Conservation (phyloP, 257 asterid genomes). For the Fraxinus pennsylvanica region DNA sequence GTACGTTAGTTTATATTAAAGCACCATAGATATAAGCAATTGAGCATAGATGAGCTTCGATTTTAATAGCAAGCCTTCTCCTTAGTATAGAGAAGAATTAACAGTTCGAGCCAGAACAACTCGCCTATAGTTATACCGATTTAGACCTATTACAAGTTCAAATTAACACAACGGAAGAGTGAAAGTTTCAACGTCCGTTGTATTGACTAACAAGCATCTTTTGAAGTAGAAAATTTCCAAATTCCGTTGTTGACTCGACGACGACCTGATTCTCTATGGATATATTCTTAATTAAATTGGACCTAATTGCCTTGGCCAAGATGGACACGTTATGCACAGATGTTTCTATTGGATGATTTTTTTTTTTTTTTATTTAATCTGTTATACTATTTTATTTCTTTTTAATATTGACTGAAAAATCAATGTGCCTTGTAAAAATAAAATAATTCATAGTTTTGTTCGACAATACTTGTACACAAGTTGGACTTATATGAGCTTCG, state of each 20-base stretch:
- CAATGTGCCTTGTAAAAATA: neutral
- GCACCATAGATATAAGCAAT: no score
- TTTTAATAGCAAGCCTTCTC: neutral
- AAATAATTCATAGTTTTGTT: neutral
- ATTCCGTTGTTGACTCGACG: constrained; percentile 20
- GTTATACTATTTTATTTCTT: neutral
- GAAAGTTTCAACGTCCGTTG: neutral
- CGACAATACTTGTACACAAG: neutral
- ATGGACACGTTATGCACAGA: neutral
- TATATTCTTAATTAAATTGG: neutral
- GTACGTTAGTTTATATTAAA: no score
- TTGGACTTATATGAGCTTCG: neutral
- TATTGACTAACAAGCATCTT: constrained; percentile 9
- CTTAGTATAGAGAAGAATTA: no score
- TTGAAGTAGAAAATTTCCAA: neutral
- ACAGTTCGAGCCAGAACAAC: no score
- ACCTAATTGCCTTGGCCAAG: neutral
- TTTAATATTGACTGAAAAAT: neutral
- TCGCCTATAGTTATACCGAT: no score
- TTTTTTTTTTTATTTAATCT: neutral
- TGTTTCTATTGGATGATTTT: neutral
- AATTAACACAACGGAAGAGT: neutral
- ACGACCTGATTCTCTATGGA: neutral
- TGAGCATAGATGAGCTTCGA: neutral
- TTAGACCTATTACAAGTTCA: no score